These are phyloP conservation scores for Niebla homalea DNA, from an alignment of 495 filamentous ascomycete genomes.

Conservation along the genomic window DNA sequence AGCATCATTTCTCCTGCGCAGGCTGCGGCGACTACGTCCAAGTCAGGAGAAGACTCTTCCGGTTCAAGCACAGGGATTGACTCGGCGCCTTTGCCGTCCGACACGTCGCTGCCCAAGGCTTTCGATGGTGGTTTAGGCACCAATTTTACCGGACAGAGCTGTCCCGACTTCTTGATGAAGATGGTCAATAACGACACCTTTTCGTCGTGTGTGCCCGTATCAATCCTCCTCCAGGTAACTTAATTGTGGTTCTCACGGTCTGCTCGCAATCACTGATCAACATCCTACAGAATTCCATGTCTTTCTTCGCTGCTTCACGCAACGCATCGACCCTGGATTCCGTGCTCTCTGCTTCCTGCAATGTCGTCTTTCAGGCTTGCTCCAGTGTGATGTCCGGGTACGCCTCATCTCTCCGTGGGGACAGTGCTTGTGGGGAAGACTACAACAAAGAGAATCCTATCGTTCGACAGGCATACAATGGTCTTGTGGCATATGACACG, in stretches of 20 bases:
- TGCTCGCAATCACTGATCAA: background rate
- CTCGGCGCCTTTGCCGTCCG: slow-evolving; percentile 19
- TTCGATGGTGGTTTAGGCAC: slow-evolving; percentile 58
- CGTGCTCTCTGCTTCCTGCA: slow-evolving; percentile 59
- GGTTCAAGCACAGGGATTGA: slow-evolving; percentile 3
- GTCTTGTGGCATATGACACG: slow-evolving; percentile 57
- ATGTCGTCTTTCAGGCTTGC: slow-evolving; percentile 46
- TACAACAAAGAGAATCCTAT: slow-evolving; percentile 49
- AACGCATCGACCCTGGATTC: slow-evolving; percentile 52
- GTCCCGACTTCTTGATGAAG: slow-evolving; percentile 51
- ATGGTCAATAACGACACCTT: slow-evolving; percentile 54
- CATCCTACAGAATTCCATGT: slow-evolving; percentile 41
- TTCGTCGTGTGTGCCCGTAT: slow-evolving; percentile 57
- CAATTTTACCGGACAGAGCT: slow-evolving; percentile 52
- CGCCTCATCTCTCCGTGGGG: slow-evolving; percentile 41
- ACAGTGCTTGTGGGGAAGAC: slow-evolving; percentile 57
- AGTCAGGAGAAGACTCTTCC: slow-evolving; percentile 7
- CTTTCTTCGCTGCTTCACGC: slow-evolving; percentile 62
- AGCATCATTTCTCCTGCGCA: background rate
- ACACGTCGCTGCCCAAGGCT: slow-evolving; percentile 44
- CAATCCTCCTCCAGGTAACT: slow-evolving; percentile 51
- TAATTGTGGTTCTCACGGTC: background rate
- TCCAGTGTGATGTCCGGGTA: slow-evolving; percentile 41
- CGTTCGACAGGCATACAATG: slow-evolving; percentile 59
- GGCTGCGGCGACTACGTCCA: background rate